Evolutionary conservation across 768 basidiomycete species (phyloP).

Genomic region (Podaxis carcinomalis): DNA sequence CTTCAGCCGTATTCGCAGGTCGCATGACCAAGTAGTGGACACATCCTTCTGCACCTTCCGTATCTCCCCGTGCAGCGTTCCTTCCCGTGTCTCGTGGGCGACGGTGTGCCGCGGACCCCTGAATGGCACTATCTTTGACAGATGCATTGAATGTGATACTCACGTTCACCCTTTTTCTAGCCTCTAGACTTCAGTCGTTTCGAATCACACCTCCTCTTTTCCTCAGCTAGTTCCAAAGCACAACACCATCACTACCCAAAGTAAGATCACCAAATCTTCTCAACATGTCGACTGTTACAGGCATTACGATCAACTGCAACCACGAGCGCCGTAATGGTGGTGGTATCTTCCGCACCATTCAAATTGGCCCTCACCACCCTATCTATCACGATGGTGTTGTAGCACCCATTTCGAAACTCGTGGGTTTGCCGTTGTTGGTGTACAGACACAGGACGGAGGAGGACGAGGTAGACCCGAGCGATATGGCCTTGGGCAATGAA

Average conservation of each 20-base stretch:
- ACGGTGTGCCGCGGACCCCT: background rate
- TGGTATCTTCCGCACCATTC: background rate
- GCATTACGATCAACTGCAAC: constrained; percentile 4
- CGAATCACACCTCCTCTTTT: background rate
- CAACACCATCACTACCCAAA: background rate
- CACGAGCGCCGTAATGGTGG: background rate
- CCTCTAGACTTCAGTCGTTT: background rate
- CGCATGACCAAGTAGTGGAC: background rate
- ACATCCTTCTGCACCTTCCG: background rate
- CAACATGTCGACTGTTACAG: background rate
- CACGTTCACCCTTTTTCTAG: background rate
- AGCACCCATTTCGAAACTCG: background rate
- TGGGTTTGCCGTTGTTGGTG: background rate
- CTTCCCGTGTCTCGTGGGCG: background rate
- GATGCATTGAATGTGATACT: background rate
- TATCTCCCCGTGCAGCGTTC: background rate
- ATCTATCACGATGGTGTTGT: background rate
- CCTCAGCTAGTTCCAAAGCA: background rate
- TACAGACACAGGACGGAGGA: background rate
- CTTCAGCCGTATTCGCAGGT: background rate
- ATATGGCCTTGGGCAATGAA: background rate
- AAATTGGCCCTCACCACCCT: background rate
- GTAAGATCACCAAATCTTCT: background rate
- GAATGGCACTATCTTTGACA: background rate
- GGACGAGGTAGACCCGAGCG: background rate